Evolutionary conservation across 2,329 filamentous ascomycete genomes (phyloP), one percentile per base, ranked within the genome.

Genomic region (Exophiala alcalophila): DNA sequence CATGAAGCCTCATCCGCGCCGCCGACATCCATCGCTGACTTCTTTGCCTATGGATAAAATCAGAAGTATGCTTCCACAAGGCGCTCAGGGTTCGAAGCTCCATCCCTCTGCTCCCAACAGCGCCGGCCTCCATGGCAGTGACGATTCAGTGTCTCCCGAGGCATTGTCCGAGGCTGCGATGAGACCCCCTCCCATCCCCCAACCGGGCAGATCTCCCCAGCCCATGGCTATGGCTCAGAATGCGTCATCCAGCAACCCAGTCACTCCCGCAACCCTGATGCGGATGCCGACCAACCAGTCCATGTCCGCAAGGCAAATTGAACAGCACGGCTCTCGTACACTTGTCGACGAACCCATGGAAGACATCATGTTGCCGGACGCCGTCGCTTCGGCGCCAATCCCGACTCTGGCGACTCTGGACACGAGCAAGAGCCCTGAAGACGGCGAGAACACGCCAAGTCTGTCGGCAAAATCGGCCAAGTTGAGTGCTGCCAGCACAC

Each of bases 201-300:
- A 50, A 28, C 26, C 48, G 4, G 60, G 62, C 20, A 67, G 57
- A 44, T 71, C 69, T 11, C 67, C 68, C 11, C 57, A 41, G 40
- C 46, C 19, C 35, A 55, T 14, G 53, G 61, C 40, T 50, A 60
- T 33, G 49, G 49, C 37, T 27, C 53, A 44, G 31, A 49, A 44
- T 26, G 50, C 57, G 18, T 21, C 28, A 8, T 35, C 38, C 23
- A 55, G 78, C 33, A 66, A 81, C 38, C 86, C 86, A 8, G 89
- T 87, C 1, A 94, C 89, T 0, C 89, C 89, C 1, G 87, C 90
- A 6, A 94, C 89, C 5, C 67, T 95, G 45, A 95, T 96, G 85
- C 84, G 80, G 57, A 72, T 91, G 29, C 74, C 57, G 38, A 76
- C 75, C 50, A 72, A 70, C 42, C 63, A 64, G 16, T 49, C 31